Evolutionary conservation across 345 rosid species (phyloP).

Genomic region (Raphanus sativus): DNA sequence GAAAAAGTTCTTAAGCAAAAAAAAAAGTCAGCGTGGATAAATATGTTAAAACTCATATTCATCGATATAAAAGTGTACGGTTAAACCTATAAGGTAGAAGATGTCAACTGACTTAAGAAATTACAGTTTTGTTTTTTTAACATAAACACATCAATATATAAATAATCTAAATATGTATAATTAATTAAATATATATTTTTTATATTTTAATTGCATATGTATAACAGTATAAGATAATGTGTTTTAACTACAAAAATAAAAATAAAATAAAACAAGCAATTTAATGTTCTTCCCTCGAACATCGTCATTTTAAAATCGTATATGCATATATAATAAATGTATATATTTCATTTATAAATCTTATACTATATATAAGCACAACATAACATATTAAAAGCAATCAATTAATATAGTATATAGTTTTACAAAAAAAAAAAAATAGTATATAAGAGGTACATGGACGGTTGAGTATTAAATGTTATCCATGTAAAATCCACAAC

Average conservation of each 20-base stretch:
- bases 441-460: neutral
- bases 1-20: neutral
- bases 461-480: conserved; percentile 9
- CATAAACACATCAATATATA: neutral
- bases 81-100: neutral
- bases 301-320: neutral
- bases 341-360: neutral
- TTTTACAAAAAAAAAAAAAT: neutral
- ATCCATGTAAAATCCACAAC: conserved; percentile 4
- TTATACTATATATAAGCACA: neutral
- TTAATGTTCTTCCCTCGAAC: neutral
- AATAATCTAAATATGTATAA: neutral
- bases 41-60: neutral
- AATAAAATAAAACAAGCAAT: neutral
- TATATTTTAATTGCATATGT: neutral
- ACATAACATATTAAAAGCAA: neutral
- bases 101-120: neutral
- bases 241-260: neutral
- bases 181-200: neutral
- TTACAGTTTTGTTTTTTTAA: neutral
- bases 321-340: neutral
- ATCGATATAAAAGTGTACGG: neutral
- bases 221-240: neutral
- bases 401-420: neutral
- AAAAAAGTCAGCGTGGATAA: neutral